phyloP scores from a whole-genome alignment of 1,284 basidiomycete genomes.

The Xerocomus nothofagi region DNA sequence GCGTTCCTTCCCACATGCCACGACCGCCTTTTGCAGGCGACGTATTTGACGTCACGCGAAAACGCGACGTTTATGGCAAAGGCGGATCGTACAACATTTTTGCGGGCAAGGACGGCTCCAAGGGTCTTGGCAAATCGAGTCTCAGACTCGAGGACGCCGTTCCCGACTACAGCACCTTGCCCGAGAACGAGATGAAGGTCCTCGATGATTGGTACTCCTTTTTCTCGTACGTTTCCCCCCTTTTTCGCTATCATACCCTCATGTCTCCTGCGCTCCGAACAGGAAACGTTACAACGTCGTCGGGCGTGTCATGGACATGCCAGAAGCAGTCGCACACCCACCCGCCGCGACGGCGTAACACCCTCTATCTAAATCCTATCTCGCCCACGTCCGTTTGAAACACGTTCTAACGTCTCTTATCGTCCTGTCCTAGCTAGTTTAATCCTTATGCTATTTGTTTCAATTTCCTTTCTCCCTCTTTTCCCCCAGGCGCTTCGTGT shows the following conservation, averaged over 20 bases:
- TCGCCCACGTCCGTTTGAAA: background rate
- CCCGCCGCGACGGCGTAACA: conserved; percentile 7
- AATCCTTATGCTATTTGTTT: conserved; percentile 4
- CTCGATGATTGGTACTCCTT: conserved; percentile 91
- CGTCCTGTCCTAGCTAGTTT: conserved; percentile 3
- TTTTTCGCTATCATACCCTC: background rate
- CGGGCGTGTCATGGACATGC: conserved; percentile 58
- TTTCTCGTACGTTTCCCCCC: conserved; percentile 52
- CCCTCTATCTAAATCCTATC: background rate
- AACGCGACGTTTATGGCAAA: conserved; percentile 79
- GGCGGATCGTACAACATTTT: conserved; percentile 73
- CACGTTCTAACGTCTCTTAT: background rate
- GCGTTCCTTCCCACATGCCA: conserved; percentile 25
- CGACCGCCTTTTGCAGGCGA: conserved; percentile 43
- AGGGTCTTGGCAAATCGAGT: conserved; percentile 82
- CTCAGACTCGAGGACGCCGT: conserved; percentile 87
- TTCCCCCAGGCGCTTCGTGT: background rate
- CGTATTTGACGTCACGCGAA: conserved; percentile 82
- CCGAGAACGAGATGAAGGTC: conserved; percentile 77
- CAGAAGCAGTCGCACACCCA: conserved; percentile 29
- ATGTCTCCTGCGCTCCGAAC: background rate
- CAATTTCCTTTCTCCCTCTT: background rate
- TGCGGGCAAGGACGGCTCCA: conserved; percentile 89
- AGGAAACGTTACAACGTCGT: conserved; percentile 86
- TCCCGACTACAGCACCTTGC: conserved; percentile 80